Percentiles rank a stretch among this genome's conserved stretches.
phyloP scores from a whole-genome alignment of 345 rosid species.

The Combretum micranthum region DNA sequence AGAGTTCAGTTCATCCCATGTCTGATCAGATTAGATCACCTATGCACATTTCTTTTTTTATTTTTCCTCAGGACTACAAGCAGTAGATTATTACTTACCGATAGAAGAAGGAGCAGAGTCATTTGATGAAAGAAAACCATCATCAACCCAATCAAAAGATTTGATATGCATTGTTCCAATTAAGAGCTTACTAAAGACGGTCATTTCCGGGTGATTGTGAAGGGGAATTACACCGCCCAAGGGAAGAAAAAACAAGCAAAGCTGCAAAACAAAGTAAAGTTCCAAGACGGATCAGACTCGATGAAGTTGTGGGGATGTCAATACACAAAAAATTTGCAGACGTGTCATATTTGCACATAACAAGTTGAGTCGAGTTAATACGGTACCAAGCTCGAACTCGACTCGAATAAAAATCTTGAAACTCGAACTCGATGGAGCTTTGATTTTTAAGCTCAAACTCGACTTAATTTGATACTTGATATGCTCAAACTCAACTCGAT shows the following conservation, averaged over 20 bases:
- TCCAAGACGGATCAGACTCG: not conserved
- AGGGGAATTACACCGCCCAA: slow-evolving; percentile 59
- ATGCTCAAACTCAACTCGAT: no score
- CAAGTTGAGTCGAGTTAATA: no score
- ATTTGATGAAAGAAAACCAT: not conserved
- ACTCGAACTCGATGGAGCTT: no score
- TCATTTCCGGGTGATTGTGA: slow-evolving; percentile 77
- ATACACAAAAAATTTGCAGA: no score
- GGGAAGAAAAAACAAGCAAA: slow-evolving; percentile 66
- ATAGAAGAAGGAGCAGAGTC: slow-evolving; percentile 13
- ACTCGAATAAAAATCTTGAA: no score
- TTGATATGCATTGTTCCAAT: slow-evolving; percentile 61
- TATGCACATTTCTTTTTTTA: no score
- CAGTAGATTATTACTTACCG: slow-evolving; percentile 19
- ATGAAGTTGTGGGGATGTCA: no score
- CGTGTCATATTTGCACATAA: no score
- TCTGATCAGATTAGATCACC: slow-evolving; percentile 1
- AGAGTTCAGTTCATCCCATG: not conserved
- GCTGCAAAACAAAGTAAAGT: slow-evolving; percentile 20
- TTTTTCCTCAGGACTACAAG: not conserved
- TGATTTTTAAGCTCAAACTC: no score
- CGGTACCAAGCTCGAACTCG: no score
- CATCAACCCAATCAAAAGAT: slow-evolving; percentile 55
- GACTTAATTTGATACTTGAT: no score
- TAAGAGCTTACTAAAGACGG: slow-evolving; percentile 63